Evolutionary conservation across 2,329 filamentous ascomycete genomes (phyloP).

Genomic region (Trichoderma sp.): DNA sequence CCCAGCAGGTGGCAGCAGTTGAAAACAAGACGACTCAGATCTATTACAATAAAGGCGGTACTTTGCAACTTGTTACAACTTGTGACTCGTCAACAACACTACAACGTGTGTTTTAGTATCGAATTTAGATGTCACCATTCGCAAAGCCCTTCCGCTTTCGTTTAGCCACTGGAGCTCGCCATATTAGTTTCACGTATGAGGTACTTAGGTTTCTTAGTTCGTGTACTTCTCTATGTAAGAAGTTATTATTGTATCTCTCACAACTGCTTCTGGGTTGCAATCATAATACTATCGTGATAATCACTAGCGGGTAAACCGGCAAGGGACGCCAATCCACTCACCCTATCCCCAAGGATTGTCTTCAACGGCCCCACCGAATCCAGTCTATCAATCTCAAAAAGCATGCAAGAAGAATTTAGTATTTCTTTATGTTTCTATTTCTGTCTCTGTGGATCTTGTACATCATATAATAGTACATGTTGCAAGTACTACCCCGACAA

Average conservation of each 20-base stretch:
- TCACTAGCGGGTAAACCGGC: not conserved
- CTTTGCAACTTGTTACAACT: not conserved
- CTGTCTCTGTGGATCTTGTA: not conserved
- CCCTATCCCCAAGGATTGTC: not conserved
- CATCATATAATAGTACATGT: not conserved
- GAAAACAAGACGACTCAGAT: not conserved
- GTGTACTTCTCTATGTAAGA: not conserved
- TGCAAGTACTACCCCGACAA: not conserved
- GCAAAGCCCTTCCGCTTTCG: not conserved
- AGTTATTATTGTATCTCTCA: not conserved
- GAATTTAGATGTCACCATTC: not conserved
- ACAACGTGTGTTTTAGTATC: not conserved
- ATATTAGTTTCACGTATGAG: not conserved
- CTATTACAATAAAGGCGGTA: not conserved
- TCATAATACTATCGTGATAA: not conserved
- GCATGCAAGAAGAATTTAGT: not conserved
- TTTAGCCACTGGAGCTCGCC: not conserved
- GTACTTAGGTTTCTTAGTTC: not conserved
- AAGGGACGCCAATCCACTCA: not conserved
- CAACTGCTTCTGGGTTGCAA: not conserved
- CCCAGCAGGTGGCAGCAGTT: not conserved
- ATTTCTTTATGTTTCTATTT: no score
- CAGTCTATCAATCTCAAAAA: not conserved
- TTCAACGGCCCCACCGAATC: not conserved
- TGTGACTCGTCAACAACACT: not conserved